A percentile compares a stretch with the other conserved stretches of the same genome.
Evolutionary conservation across 495 filamentous ascomycete species (phyloP).

Genomic region (Lasiosphaeriaceae sp.): DNA sequence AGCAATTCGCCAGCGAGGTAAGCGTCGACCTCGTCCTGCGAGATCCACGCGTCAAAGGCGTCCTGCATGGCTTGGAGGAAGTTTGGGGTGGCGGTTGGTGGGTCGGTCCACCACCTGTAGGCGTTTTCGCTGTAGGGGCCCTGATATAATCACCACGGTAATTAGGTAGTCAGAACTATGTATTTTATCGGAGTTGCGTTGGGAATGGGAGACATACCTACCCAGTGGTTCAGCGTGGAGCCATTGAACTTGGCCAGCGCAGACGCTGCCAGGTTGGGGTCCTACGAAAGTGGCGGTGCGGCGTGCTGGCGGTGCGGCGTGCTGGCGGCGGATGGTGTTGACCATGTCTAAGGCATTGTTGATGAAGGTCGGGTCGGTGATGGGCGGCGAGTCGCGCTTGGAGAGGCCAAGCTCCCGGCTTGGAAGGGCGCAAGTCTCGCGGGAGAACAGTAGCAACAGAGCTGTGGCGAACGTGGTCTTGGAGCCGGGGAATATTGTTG

Average conservation of each 20-base stretch:
- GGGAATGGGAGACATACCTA: not conserved
- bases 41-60: constrained; percentile 14
- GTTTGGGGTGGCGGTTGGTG: constrained; percentile 4
- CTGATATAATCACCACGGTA: not conserved
- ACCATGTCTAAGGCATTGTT: constrained; percentile 4
- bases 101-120: constrained; percentile 14
- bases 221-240: constrained; percentile 17
- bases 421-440: too few species aligned
- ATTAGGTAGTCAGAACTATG: too few species aligned
- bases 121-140: constrained; percentile 23
- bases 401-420: not conserved
- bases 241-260: constrained; percentile 18
- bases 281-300: constrained; percentile 9
- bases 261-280: constrained; percentile 9
- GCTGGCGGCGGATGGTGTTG: constrained; percentile 14
- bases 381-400: constrained; percentile 12
- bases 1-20: constrained; percentile 10
- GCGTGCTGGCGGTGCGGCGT: constrained; percentile 8
- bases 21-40: constrained; percentile 11
- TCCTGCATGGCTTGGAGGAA: constrained; percentile 2
- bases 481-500: too few species aligned
- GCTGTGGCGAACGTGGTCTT: too few species aligned
- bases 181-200: not conserved
- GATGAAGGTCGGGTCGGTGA: constrained; percentile 15
- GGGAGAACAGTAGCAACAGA: too few species aligned